These are phyloP conservation scores for Fragaria iinumae DNA, from an alignment of 306 rosid genomes.

Conservation along the genomic window DNA sequence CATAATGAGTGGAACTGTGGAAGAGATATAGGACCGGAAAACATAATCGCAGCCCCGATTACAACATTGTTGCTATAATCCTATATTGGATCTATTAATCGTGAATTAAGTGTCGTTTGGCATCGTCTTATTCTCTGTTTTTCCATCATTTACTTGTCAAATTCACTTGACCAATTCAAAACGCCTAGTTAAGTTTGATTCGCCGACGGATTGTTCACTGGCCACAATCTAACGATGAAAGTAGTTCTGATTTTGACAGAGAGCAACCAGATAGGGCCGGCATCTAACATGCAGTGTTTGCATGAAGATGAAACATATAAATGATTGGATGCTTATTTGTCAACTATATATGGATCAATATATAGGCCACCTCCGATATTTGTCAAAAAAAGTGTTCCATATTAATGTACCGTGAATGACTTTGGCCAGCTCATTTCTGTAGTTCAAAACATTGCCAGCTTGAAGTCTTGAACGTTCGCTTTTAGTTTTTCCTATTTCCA, in stretches of 20 bases:
- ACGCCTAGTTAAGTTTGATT: neutral
- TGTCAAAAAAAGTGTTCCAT: neutral
- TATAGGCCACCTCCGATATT: constrained; percentile 12
- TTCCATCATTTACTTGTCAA: neutral
- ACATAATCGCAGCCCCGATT: neutral
- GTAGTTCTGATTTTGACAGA: neutral
- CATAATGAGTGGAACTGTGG: neutral
- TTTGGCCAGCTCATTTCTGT: neutral
- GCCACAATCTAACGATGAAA: neutral
- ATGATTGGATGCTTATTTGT: constrained; percentile 35
- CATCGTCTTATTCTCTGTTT: neutral
- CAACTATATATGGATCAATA: constrained; percentile 16
- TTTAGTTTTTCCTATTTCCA: neutral
- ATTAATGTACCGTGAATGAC: neutral
- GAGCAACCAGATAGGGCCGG: neutral
- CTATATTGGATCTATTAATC: neutral
- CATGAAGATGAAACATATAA: constrained; percentile 33
- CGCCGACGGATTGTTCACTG: neutral
- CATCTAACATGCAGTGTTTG: constrained; percentile 42
- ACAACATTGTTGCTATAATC: neutral
- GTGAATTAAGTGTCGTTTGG: neutral
- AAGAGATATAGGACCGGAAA: neutral
- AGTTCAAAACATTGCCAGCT: neutral
- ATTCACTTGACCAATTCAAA: neutral
- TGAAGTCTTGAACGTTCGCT: neutral